A percentile compares a stretch with the other conserved stretches of the same genome.
phyloP scores from a whole-genome alignment of 1,139 yeast species.

The Suhomyces taliae region DNA sequence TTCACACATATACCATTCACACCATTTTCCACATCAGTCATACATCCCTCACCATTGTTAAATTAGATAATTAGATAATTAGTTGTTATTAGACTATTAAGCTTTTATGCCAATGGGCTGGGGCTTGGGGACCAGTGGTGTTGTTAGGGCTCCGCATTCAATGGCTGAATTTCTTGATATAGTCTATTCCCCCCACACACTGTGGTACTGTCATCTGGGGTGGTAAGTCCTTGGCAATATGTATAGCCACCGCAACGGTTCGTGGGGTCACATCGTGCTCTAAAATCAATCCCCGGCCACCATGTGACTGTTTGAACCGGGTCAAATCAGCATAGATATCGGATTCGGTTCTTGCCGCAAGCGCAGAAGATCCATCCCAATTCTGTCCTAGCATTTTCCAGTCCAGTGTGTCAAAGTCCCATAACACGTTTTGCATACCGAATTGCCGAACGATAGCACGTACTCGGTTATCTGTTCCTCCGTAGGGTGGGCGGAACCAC shows the following conservation, averaged over 20 bases:
- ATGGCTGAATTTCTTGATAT: constrained; percentile 33
- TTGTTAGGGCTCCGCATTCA: background rate
- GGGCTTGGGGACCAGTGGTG: too few species aligned
- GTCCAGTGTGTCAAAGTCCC: constrained; percentile 92
- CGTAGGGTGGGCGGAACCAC: constrained; percentile 96
- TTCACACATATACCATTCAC: too few species aligned
- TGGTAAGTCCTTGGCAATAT: constrained; percentile 48
- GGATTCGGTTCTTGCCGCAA: constrained; percentile 37
- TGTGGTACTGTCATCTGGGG: constrained; percentile 73
- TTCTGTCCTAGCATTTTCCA: constrained; percentile 61
- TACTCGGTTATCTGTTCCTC: constrained; percentile 86
- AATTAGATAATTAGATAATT: too few species aligned
- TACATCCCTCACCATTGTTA: too few species aligned
- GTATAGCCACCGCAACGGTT: constrained; percentile 70
- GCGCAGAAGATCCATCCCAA: background rate
- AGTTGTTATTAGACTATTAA: too few species aligned
- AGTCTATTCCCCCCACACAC: constrained; percentile 68
- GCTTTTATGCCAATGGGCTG: too few species aligned
- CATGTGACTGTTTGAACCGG: constrained; percentile 45
- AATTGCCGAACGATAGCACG: constrained; percentile 77
- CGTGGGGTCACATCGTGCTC: constrained; percentile 77
- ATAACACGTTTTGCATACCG: constrained; percentile 83
- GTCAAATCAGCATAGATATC: constrained; percentile 57
- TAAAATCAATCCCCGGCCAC: constrained; percentile 62
- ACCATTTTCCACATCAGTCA: too few species aligned